Percentiles rank a stretch among this genome's conserved stretches.
Conservation (phyloP, 176 grass and related monocot species). For the Eremochloa ophiuroides region DNA sequence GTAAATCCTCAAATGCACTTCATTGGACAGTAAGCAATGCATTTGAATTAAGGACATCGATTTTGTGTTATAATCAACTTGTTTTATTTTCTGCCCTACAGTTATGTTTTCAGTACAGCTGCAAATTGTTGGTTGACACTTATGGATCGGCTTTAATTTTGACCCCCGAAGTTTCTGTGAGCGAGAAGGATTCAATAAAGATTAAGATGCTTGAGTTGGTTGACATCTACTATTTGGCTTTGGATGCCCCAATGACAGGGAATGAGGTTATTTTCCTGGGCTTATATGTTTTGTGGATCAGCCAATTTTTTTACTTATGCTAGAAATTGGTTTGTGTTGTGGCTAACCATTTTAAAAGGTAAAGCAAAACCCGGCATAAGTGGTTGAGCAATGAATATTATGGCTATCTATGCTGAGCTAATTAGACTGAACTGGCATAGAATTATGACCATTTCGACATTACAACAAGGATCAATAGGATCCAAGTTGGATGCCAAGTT, state of each 20-base stretch:
- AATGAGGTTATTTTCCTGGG: conserved; percentile 36
- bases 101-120: conserved; percentile 32
- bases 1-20: no score
- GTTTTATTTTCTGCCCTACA: conserved; percentile 11
- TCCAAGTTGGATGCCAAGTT: no score
- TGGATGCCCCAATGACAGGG: conserved; percentile 66
- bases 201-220: conserved; percentile 49
- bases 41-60: no score
- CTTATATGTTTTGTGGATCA: background rate
- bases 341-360: no score
- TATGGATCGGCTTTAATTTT: conserved; percentile 73
- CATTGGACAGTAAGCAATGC: no score
- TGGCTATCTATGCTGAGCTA: no score
- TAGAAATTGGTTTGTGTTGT: no score
- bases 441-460: no score
- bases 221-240: conserved; percentile 69
- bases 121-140: conserved; percentile 52
- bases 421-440: no score
- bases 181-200: conserved; percentile 7
- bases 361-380: background rate
- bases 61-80: background rate
- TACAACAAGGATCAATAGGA: no score
- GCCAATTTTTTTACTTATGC: background rate
- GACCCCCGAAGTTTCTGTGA: conserved; percentile 24
- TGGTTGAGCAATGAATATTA: no score